Percentiles rank a stretch among this genome's conserved stretches.
phyloP scores from a whole-genome alignment of 495 filamentous ascomycete genomes.

The Penicillium coffeae region DNA sequence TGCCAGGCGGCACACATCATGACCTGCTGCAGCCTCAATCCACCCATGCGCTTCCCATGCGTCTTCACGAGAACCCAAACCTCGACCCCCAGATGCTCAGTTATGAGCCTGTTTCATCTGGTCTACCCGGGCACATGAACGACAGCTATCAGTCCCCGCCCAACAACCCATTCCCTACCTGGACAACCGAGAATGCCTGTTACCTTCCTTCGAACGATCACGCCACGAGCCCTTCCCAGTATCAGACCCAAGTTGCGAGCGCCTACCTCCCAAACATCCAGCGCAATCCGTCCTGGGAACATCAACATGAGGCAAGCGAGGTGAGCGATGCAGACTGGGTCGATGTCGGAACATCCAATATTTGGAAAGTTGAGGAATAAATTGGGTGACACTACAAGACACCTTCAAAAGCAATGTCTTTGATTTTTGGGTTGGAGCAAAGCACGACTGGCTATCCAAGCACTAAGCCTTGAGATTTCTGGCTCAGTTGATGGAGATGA shows the following conservation, averaged over 20 bases:
- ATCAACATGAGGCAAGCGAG: background rate
- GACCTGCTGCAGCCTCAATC: conserved; percentile 47
- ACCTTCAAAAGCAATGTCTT: background rate
- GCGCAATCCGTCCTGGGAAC: conserved; percentile 9
- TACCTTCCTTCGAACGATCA: conserved; percentile 1
- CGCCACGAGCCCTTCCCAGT: conserved; percentile 7
- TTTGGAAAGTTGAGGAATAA: background rate
- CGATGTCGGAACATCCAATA: background rate
- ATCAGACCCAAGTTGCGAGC: background rate
- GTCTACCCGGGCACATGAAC: background rate
- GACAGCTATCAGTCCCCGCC: background rate
- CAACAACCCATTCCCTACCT: conserved; percentile 8
- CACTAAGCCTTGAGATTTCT: background rate
- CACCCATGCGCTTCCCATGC: conserved; percentile 14
- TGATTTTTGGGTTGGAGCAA: background rate
- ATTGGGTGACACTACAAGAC: background rate
- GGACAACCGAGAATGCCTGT: conserved; percentile 5
- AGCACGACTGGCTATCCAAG: conserved; percentile 8
- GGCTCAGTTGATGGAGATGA: conserved; percentile 3
- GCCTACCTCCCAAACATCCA: conserved; percentile 9
- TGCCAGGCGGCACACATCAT: conserved; percentile 53
- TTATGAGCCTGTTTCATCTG: conserved; percentile 22
- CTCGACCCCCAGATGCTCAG: conserved; percentile 45
- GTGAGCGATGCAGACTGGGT: conserved; percentile 11
- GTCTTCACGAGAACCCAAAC: conserved; percentile 21